These are phyloP conservation scores for Dendrobium officinale DNA, from an alignment of 106 monocot species.

Conservation along the genomic window DNA sequence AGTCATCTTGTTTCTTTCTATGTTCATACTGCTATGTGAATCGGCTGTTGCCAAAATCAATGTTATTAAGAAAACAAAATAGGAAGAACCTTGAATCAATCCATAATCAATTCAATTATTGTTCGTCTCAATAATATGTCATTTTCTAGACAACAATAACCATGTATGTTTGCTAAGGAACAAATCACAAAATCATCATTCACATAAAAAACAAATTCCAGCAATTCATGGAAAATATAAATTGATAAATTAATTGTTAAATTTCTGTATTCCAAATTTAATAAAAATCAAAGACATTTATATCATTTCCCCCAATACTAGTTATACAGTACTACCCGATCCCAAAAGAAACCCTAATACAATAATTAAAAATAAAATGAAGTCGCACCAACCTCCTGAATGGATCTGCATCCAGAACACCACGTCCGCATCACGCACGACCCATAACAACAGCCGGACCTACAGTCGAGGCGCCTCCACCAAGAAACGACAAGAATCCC, in stretches of 20 bases:
- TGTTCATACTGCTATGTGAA: too few species aligned
- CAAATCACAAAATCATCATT: too few species aligned
- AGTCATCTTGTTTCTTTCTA: too few species aligned
- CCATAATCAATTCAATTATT: too few species aligned
- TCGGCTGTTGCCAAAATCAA: too few species aligned
- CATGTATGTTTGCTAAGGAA: too few species aligned
- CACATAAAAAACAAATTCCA: background rate
- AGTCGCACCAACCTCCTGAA: background rate
- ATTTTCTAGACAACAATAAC: too few species aligned
- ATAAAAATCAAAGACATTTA: background rate
- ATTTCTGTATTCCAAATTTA: background rate
- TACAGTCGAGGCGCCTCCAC: constrained; percentile 11
- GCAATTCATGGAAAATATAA: background rate
- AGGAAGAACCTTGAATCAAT: too few species aligned
- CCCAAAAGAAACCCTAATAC: background rate
- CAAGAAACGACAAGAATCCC: constrained; percentile 30
- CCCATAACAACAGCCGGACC: background rate
- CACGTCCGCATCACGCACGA: background rate
- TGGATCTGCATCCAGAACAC: background rate
- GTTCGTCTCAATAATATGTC: too few species aligned
- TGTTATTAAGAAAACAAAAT: too few species aligned
- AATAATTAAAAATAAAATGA: background rate
- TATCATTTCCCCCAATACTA: background rate
- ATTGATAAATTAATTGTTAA: background rate
- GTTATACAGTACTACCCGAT: background rate